A percentile compares a stretch with the other conserved stretches of the same genome.
These are phyloP conservation scores for Xylaria nigripes DNA, from an alignment of 495 filamentous ascomycete species.

Conservation along the genomic window DNA sequence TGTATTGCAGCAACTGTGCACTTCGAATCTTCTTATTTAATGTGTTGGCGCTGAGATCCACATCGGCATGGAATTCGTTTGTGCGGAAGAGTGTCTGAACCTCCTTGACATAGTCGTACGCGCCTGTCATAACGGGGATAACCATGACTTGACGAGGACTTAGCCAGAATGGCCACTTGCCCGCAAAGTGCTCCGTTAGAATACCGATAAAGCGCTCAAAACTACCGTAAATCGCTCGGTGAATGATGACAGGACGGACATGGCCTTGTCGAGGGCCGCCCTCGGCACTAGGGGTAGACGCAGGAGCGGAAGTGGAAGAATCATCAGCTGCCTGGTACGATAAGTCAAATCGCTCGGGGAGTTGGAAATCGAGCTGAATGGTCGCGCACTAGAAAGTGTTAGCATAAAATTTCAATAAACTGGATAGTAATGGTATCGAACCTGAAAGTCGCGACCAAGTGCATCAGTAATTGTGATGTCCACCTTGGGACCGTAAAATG, in stretches of 20 bases:
- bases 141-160: conserved; percentile 87
- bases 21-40: conserved; percentile 92
- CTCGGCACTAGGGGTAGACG: conserved; percentile 22
- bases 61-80: conserved; percentile 67
- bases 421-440: conserved; percentile 10
- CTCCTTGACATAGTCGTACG: conserved; percentile 81
- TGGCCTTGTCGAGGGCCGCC: conserved; percentile 5
- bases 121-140: conserved; percentile 79
- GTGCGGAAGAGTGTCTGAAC: conserved; percentile 54
- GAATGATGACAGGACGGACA: conserved; percentile 92
- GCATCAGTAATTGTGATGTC: conserved; percentile 86
- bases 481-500: conserved; percentile 92
- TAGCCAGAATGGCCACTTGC: conserved; percentile 98
- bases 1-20: conserved; percentile 81
- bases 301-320: conserved; percentile 32
- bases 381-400: conserved; percentile 71
- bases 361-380: conserved; percentile 95
- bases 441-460: conserved; percentile 32
- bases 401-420: not conserved
- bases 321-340: conserved; percentile 69
- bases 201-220: conserved; percentile 95
- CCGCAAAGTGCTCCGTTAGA: conserved; percentile 87
- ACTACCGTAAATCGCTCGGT: conserved; percentile 87
- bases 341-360: conserved; percentile 74
- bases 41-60: conserved; percentile 85